These are phyloP conservation scores for Dryas alaskensis DNA, from an alignment of 306 rosid genomes.

Conservation along the genomic window DNA sequence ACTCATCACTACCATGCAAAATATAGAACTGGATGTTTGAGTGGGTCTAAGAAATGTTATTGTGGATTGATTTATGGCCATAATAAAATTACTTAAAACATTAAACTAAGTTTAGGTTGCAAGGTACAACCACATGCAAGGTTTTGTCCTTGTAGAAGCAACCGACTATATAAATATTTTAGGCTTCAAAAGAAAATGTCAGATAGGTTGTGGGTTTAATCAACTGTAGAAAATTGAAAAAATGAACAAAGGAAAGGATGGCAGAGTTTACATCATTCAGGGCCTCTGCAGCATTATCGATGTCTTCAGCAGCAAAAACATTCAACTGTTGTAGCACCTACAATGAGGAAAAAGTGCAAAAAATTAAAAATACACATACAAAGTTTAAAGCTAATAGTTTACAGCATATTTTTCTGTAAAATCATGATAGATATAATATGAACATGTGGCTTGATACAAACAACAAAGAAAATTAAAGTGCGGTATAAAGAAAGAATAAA, in stretches of 20 bases:
- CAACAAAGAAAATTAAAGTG: not conserved
- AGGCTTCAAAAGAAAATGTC: not conserved
- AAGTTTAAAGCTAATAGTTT: not conserved
- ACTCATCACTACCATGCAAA: not conserved
- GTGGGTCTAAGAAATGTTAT: not conserved
- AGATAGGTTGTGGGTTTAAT: not conserved
- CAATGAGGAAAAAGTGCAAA: constrained; percentile 25
- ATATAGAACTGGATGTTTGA: not conserved
- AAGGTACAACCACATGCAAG: not conserved
- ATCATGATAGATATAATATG: not conserved
- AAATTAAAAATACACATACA: constrained; percentile 1
- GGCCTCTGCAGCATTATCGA: constrained; percentile 86
- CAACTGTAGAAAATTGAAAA: constrained; percentile 16
- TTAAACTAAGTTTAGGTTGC: not conserved
- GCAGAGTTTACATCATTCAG: constrained; percentile 60
- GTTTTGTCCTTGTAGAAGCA: not conserved
- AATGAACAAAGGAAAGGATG: constrained; percentile 9
- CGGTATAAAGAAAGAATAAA: no score
- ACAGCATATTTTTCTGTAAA: not conserved
- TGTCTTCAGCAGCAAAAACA: constrained; percentile 73
- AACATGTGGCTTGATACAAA: not conserved
- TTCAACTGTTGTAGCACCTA: constrained; percentile 81
- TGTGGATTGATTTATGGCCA: no score
- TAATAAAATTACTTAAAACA: no score
- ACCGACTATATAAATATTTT: not conserved